Conservation (phyloP, 169 alveolate genomes). For the Cryptosporidium andersoni region DNA sequence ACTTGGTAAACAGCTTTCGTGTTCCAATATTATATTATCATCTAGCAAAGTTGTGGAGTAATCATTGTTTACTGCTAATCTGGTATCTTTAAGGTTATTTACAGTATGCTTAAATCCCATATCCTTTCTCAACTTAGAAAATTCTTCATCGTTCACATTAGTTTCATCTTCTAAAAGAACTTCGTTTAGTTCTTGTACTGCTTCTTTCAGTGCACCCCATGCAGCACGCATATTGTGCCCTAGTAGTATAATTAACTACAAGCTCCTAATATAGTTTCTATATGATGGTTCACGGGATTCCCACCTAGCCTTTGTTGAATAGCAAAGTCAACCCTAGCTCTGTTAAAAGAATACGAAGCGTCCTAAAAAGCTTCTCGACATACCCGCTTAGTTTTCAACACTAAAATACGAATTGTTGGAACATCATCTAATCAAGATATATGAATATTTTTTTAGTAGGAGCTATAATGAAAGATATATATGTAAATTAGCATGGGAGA, state of each 20-base stretch:
- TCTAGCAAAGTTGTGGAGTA: not conserved
- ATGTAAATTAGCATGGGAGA: too few species aligned
- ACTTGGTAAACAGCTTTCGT: not conserved
- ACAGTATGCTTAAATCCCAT: not conserved
- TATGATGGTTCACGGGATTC: not conserved
- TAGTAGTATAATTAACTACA: not conserved
- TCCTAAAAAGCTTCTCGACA: not conserved
- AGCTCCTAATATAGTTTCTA: not conserved
- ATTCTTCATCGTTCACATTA: not conserved
- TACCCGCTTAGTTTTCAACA: not conserved
- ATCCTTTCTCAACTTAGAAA: not conserved
- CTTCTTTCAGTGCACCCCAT: conserved; percentile 70
- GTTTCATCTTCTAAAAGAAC: conserved; percentile 51
- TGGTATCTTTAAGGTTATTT: not conserved
- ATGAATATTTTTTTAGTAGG: not conserved
- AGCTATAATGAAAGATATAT: not conserved
- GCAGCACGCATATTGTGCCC: conserved; percentile 50
- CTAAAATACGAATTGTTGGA: too few species aligned
- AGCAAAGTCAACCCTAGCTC: too few species aligned
- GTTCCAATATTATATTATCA: not conserved
- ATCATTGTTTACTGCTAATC: not conserved
- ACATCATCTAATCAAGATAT: not conserved
- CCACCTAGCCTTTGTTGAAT: too few species aligned
- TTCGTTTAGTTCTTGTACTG: conserved; percentile 68
- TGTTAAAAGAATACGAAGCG: too few species aligned